Conservation (phyloP, 345 rosid species). For the Salix arbutifolia region DNA sequence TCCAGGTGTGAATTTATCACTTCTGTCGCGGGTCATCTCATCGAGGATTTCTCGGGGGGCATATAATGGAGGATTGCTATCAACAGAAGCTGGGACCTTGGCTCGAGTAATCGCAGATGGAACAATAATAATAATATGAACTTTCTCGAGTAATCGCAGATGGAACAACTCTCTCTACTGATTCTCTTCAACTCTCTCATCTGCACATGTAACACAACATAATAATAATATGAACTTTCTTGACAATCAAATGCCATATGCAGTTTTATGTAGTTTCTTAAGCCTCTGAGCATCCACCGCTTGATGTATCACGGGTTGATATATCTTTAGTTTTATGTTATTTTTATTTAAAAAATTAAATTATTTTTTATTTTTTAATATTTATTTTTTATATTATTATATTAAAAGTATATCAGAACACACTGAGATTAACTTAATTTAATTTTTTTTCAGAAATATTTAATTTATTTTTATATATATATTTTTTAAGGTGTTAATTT, state of each 20-base stretch:
- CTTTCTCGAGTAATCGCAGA: slow-evolving; percentile 60
- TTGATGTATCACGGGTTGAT: no score
- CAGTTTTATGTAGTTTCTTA: neutral
- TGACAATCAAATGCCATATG: neutral
- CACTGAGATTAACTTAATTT: no score
- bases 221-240: neutral
- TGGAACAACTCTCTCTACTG: slow-evolving; percentile 53
- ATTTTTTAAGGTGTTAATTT: no score
- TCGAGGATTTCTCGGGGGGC: slow-evolving; percentile 60
- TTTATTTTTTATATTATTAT: no score
- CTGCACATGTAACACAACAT: slow-evolving; percentile 3
- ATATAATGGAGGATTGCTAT: slow-evolving; percentile 53
- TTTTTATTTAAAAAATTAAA: no score
- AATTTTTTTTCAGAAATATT: no score
- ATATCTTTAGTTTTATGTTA: no score
- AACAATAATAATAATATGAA: no score
- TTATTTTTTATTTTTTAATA: no score
- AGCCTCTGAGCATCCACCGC: no score
- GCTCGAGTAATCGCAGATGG: slow-evolving; percentile 63
- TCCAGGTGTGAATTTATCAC: slow-evolving; percentile 56
- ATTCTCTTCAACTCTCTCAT: neutral
- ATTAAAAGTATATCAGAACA: no score
- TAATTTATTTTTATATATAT: no score
- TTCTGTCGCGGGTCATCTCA: slow-evolving; percentile 52
- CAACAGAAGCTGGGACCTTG: slow-evolving; percentile 58